Conservation (phyloP, 1,284 basidiomycete genomes). For the Fomitopsis pinicola region DNA sequence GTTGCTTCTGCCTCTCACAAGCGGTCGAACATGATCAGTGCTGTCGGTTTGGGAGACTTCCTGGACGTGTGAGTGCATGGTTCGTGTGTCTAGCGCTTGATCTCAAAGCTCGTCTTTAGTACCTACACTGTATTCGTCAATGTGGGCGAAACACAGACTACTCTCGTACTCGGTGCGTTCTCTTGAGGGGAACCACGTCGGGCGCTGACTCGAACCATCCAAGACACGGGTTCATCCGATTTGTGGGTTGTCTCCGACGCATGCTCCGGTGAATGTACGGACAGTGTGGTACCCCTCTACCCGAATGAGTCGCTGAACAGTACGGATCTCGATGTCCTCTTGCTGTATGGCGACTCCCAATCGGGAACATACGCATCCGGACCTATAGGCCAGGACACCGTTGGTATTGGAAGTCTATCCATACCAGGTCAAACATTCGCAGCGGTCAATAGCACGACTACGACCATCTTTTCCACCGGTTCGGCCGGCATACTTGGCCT, state of each 20-base stretch:
- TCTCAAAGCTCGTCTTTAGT: conserved; percentile 10
- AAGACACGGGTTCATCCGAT: conserved; percentile 37
- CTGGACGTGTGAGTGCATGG: conserved; percentile 22
- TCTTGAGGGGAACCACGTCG: neutral
- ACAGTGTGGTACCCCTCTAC: conserved; percentile 24
- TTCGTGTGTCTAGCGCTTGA: neutral
- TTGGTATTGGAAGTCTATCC: conserved; percentile 29
- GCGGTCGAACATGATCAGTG: conserved; percentile 10
- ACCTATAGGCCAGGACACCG: conserved; percentile 29
- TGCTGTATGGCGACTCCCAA: conserved; percentile 33
- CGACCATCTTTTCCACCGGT: conserved; percentile 30
- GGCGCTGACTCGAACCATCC: too few relatives aligned
- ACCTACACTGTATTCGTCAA: conserved; percentile 29
- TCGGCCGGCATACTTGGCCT: conserved; percentile 35
- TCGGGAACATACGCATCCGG: conserved; percentile 34
- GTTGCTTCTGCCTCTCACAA: neutral
- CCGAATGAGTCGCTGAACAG: conserved; percentile 18
- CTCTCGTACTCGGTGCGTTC: conserved; percentile 25
- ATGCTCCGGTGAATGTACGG: conserved; percentile 22
- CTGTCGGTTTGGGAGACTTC: conserved; percentile 25
- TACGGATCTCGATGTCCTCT: conserved; percentile 21
- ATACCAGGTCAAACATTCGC: conserved; percentile 29
- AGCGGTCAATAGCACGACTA: conserved; percentile 32
- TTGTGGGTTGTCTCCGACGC: conserved; percentile 33
- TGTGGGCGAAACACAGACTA: conserved; percentile 22